Evolutionary conservation across 2,329 filamentous ascomycete genomes (phyloP), one percentile per base, ranked within the genome.

Genomic region (Sordariomycetes sp.): DNA sequence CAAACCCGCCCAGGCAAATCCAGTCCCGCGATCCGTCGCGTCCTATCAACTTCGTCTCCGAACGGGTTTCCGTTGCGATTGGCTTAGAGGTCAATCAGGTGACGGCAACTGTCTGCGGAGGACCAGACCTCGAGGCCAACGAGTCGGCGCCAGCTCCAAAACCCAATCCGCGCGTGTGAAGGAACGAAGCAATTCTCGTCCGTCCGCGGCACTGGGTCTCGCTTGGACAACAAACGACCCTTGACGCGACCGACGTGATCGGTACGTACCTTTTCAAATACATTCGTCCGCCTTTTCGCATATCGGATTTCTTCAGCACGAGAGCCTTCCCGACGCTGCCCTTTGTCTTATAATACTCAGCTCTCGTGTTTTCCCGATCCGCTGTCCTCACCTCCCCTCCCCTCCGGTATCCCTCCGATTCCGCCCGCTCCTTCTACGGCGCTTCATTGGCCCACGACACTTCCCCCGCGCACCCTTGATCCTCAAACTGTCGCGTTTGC

Each of bases 31-130:
- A 37, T 24, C 12, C 48, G 51, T 32, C 55, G 28, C 46, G 55
- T 25, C 55, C 55, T 57, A 57, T 57, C 55, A 57, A 46, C 43
- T 46, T 51, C 25, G 24, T 25, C 46, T 22, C 12, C 32, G 28
- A 25, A 16, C 43, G 24, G 25, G n/a, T 51, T 48, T 34, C n/a
- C 18, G 18, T 34, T 16, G 20, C 55, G 16, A 50, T 57, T 57
- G 55, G 43, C 28, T 51, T 20, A 25, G 7, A 28, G 8, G 3
- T 14, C 40, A 53, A 43, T 57, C 55, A 57, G 55, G 46, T 57
- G 55, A 57, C 55, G 55, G n/a, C 55, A 57, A 57, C 43, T 52
- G 55, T n/a, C 55, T 57, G 55, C 55, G 55, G 48, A 57, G 53
- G 11, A n/a, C 55, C 22, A 22, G 14, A 10, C 16, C 14, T 50